Percentiles rank a stretch among this genome's conserved stretches.
Evolutionary conservation across 2,329 filamentous ascomycete genomes (phyloP).

Genomic region (Verticillium nubilum): DNA sequence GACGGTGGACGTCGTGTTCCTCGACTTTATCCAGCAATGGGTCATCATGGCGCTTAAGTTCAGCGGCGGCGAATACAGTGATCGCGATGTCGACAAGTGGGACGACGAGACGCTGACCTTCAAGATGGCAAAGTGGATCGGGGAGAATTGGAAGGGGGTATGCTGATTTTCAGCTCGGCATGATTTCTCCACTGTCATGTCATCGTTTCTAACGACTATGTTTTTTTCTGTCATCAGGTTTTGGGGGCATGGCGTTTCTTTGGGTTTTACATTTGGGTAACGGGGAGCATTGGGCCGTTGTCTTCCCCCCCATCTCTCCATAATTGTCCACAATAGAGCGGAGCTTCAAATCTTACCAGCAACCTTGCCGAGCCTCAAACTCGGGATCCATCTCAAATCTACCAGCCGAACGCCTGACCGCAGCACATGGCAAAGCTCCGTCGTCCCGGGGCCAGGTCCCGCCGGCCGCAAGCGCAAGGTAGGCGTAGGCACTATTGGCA

Average conservation of each 20-base stretch:
- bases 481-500: not conserved
- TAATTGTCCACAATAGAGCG: not conserved
- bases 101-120: constrained; percentile 50
- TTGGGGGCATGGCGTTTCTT: not conserved
- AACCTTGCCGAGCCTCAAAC: not conserved
- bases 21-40: constrained; percentile 86
- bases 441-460: not conserved
- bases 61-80: constrained; percentile 43
- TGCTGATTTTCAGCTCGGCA: constrained; percentile 26
- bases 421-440: not conserved
- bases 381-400: not conserved
- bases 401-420: not conserved
- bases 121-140: constrained; percentile 51
- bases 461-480: not conserved
- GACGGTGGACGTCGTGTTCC: constrained; percentile 80
- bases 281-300: not conserved
- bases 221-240: not conserved
- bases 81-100: constrained; percentile 44
- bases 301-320: not conserved
- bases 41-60: constrained; percentile 68
- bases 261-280: not conserved
- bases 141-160: constrained; percentile 48
- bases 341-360: not conserved
- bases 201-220: not conserved
- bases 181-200: not conserved